Conservation (phyloP, 2,329 filamentous ascomycete species). For the Alternaria tenuissima region DNA sequence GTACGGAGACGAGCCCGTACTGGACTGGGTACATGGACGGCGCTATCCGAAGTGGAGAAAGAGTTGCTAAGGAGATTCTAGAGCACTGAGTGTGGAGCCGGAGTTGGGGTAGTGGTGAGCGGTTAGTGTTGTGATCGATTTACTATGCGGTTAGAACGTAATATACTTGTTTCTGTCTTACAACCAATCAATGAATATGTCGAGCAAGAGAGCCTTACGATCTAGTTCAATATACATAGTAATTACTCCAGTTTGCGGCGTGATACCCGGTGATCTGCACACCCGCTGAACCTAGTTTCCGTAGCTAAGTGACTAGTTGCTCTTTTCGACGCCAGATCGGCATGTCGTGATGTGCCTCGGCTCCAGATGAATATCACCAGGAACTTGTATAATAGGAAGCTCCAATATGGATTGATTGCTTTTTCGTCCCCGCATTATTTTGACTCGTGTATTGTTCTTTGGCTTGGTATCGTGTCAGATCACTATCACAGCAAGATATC, state of each 20-base stretch:
- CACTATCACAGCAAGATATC: not conserved
- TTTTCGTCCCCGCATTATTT: not conserved
- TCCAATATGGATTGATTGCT: not conserved
- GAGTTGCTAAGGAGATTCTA: constrained; percentile 58
- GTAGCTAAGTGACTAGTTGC: not conserved
- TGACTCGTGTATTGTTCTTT: not conserved
- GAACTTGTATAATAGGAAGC: not conserved
- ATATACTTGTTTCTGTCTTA: not conserved
- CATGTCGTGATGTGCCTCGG: not conserved
- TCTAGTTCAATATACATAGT: not conserved
- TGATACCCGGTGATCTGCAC: not conserved
- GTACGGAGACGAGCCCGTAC: constrained; percentile 61
- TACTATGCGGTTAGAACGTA: not conserved
- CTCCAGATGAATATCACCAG: not conserved
- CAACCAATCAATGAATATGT: not conserved
- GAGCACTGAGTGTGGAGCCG: not conserved
- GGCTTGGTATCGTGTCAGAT: not conserved
- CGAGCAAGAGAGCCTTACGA: not conserved
- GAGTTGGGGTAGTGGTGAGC: not conserved
- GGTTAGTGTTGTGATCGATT: not conserved
- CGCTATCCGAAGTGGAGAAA: constrained; percentile 60
- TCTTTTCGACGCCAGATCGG: not conserved
- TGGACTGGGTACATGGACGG: constrained; percentile 70
- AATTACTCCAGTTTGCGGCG: not conserved
- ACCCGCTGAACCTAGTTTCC: not conserved